These are phyloP conservation scores for Sphaerosporella brunnea DNA, from an alignment of 495 filamentous ascomycete species.

Conservation along the genomic window DNA sequence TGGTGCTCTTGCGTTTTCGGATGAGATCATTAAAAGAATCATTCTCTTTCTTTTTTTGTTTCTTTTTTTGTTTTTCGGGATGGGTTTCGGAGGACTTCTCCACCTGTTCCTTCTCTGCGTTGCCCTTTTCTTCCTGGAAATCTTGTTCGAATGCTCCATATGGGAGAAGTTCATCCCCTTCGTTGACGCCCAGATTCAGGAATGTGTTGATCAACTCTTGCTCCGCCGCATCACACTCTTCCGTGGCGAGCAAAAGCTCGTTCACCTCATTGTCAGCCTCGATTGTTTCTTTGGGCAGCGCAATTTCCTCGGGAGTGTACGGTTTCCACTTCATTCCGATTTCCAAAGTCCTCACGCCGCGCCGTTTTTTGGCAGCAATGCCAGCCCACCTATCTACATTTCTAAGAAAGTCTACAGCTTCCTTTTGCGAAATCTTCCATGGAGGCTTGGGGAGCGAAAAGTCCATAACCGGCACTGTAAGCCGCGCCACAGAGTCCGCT, in stretches of 20 bases:
- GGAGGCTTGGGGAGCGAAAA: slow-evolving; percentile 39
- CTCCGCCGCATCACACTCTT: not conserved
- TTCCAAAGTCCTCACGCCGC: slow-evolving; percentile 11
- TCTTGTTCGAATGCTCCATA: not conserved
- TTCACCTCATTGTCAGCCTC: slow-evolving; percentile 28
- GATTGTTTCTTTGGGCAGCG: slow-evolving; percentile 7
- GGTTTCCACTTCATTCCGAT: slow-evolving; percentile 17
- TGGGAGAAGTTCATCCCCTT: not conserved
- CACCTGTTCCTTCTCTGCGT: not conserved
- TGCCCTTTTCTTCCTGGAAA: not conserved
- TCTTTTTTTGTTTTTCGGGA: not conserved
- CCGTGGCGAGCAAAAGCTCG: slow-evolving; percentile 10
- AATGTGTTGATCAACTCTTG: not conserved
- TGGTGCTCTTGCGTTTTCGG: not conserved
- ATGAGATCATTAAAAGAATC: not conserved
- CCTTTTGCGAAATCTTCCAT: slow-evolving; percentile 32
- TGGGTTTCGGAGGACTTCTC: not conserved
- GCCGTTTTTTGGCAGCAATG: slow-evolving; percentile 11
- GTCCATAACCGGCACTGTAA: slow-evolving; percentile 42
- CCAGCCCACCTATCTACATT: slow-evolving; percentile 8
- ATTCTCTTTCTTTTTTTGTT: not conserved
- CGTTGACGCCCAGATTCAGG: not conserved
- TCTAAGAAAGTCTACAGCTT: slow-evolving; percentile 18
- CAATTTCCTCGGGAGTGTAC: slow-evolving; percentile 7
- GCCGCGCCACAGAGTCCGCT: slow-evolving; percentile 38